A percentile compares a stretch with the other conserved stretches of the same genome.
These are phyloP conservation scores for Cardiospermum halicacabum DNA, from an alignment of 345 rosid genomes.

Conservation along the genomic window DNA sequence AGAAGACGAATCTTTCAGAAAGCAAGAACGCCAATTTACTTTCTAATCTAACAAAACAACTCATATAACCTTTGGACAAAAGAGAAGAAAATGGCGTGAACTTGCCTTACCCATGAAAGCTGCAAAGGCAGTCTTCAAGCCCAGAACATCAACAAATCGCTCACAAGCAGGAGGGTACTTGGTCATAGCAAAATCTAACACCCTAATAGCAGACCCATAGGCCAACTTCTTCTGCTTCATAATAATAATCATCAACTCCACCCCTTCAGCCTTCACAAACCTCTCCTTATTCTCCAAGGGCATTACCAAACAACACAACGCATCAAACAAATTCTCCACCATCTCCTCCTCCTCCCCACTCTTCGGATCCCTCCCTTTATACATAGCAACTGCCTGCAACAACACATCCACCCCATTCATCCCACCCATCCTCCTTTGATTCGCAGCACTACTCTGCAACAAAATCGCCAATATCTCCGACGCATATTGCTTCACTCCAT, in stretches of 20 bases:
- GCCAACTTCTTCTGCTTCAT: conserved; percentile 99
- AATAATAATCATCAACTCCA: conserved; percentile 93
- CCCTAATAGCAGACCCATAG: conserved; percentile 86
- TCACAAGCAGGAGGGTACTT: conserved; percentile 96
- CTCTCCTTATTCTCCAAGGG: conserved; percentile 98
- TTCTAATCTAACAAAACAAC: too few relatives aligned
- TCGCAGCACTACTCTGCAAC: conserved; percentile 72
- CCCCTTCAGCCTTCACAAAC: conserved; percentile 94
- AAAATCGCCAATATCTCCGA: conserved; percentile 91
- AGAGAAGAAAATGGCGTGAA: conserved; percentile 17
- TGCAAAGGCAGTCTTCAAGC: conserved; percentile 90
- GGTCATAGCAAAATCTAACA: conserved; percentile 94
- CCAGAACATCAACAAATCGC: conserved; percentile 92
- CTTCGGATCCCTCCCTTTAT: conserved; percentile 90
- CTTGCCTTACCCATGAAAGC: conserved; percentile 99
- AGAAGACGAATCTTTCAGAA: too few relatives aligned
- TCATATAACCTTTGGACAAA: not conserved
- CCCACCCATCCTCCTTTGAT: conserved; percentile 87
- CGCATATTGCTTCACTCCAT: conserved; percentile 86
- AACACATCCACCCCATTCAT: conserved; percentile 96
- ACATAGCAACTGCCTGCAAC: conserved; percentile 88
- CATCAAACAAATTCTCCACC: conserved; percentile 90
- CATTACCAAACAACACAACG: conserved; percentile 88
- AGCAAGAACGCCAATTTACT: too few relatives aligned
- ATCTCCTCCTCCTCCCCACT: conserved; percentile 91